Evolutionary conservation across 2,329 filamentous ascomycete genomes (phyloP).

Genomic region (Fusarium sp.): DNA sequence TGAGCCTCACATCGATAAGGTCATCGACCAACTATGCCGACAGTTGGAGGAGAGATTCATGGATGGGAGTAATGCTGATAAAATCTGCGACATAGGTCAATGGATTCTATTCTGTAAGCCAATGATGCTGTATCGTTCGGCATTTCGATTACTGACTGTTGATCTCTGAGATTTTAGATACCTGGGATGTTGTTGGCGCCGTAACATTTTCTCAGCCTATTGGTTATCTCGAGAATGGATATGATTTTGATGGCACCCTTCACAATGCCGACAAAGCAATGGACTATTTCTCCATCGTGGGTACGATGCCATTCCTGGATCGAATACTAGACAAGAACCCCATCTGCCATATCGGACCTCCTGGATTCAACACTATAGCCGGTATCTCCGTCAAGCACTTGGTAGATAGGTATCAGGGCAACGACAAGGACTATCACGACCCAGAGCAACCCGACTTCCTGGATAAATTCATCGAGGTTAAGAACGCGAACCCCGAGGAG

Average conservation of each 20-base stretch:
- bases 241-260: background rate
- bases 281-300: background rate
- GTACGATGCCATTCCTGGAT: background rate
- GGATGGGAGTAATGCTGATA: background rate
- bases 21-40: conserved; percentile 36
- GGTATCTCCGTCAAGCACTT: conserved; percentile 47
- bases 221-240: background rate
- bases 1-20: conserved; percentile 47
- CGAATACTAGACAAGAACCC: conserved; percentile 30
- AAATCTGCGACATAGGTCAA: background rate
- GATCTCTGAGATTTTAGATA: background rate
- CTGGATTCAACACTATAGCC: conserved; percentile 46
- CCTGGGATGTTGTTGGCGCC: background rate
- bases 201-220: background rate
- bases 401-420: conserved; percentile 43
- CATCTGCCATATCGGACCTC: conserved; percentile 49
- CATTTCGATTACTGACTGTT: background rate
- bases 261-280: background rate
- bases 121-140: no score
- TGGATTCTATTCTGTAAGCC: background rate
- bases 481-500: conserved; percentile 47
- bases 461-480: conserved; percentile 55
- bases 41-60: background rate
- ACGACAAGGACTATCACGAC: conserved; percentile 44
- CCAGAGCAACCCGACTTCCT: conserved; percentile 50